Evolutionary conservation across 108 stramenopile genomes (phyloP).

Genomic region (Cyclotella distinguenda): DNA sequence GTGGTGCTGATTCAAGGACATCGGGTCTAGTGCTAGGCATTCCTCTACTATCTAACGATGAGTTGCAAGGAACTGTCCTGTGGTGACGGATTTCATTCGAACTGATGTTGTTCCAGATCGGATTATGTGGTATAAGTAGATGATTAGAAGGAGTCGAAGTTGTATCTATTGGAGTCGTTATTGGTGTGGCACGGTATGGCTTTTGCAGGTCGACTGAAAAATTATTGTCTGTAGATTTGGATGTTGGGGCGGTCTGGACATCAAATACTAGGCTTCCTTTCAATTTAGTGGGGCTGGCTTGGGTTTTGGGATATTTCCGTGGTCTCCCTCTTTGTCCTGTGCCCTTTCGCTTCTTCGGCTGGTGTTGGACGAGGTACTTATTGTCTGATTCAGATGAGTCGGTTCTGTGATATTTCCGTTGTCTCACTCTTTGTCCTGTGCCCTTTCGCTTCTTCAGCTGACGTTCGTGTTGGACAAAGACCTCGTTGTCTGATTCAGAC

Average conservation of each 20-base stretch:
- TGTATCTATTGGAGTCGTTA: neutral
- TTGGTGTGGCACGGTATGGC: neutral
- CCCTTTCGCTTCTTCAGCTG: neutral
- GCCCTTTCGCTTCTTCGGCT: neutral
- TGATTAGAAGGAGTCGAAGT: too few relatives aligned
- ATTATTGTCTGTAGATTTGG: neutral
- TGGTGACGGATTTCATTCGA: too few relatives aligned
- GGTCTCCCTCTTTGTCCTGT: neutral
- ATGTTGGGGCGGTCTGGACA: neutral
- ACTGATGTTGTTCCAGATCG: too few relatives aligned
- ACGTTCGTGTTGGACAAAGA: too few relatives aligned
- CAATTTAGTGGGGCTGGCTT: neutral
- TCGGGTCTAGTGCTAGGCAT: too few relatives aligned
- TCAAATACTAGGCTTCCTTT: slow-evolving; percentile 2
- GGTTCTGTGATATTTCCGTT: neutral
- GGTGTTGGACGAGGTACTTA: neutral
- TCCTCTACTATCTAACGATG: too few relatives aligned
- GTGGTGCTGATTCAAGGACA: too few relatives aligned
- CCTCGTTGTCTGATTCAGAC: too few relatives aligned
- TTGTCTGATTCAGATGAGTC: neutral
- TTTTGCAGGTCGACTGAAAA: neutral
- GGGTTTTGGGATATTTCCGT: slow-evolving; percentile 3
- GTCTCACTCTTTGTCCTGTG: neutral
- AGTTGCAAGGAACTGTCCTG: too few relatives aligned
- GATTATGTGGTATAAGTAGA: too few relatives aligned